These are phyloP conservation scores for Geoglossum cookeanum DNA, from an alignment of 2,329 filamentous ascomycete species.

Conservation along the genomic window DNA sequence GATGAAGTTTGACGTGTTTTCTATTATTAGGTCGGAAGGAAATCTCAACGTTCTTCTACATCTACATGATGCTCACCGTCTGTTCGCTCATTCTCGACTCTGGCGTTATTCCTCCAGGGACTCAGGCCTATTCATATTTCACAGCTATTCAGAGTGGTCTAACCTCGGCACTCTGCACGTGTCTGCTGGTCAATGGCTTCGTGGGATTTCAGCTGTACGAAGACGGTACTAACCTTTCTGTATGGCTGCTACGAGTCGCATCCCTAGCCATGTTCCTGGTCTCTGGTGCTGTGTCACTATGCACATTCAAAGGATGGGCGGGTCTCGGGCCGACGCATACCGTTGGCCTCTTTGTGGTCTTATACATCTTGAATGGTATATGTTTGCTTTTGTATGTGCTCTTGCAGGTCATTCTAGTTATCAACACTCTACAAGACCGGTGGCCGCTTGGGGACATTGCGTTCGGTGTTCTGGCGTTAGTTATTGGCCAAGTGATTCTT, in stretches of 20 bases:
- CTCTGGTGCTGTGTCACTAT: constrained; percentile 68
- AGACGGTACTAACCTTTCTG: constrained; percentile 79
- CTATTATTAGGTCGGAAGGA: constrained; percentile 38
- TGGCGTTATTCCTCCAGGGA: constrained; percentile 73
- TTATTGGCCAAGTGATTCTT: constrained; percentile 77
- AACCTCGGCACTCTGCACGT: constrained; percentile 68
- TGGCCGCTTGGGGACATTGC: constrained; percentile 88
- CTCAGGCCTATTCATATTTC: constrained; percentile 72
- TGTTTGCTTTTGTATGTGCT: constrained; percentile 69
- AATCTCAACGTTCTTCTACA: constrained; percentile 85
- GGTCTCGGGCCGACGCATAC: constrained; percentile 74
- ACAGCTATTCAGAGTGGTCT: constrained; percentile 73
- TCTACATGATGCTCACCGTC: constrained; percentile 81
- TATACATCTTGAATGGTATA: constrained; percentile 80
- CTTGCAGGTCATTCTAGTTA: constrained; percentile 75
- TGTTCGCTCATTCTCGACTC: constrained; percentile 80
- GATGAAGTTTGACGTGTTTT: constrained; percentile 9
- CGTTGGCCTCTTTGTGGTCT: constrained; percentile 70
- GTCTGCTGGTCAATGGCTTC: constrained; percentile 88
- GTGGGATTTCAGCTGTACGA: constrained; percentile 97
- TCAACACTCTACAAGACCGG: constrained; percentile 78
- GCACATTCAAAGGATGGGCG: constrained; percentile 85
- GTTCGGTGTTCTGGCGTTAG: constrained; percentile 81
- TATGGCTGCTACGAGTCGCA: constrained; percentile 74
- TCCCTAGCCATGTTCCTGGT: constrained; percentile 70